These are phyloP conservation scores for Leccinum broughii DNA, from an alignment of 768 basidiomycete genomes.

Conservation along the genomic window DNA sequence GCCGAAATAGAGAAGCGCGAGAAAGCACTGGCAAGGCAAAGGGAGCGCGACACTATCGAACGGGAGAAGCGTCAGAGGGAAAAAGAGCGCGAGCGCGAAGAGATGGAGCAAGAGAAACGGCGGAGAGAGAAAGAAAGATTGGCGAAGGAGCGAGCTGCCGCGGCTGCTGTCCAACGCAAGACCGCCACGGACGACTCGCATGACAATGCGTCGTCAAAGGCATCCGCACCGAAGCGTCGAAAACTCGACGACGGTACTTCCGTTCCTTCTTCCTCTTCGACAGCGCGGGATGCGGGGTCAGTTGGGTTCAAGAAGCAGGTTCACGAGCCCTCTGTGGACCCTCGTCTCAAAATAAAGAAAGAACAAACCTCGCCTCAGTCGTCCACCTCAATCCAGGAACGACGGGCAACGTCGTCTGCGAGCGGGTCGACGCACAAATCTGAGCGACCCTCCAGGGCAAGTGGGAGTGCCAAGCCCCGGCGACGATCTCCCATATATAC, in stretches of 20 bases:
- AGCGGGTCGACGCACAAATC: slow-evolving; percentile 13
- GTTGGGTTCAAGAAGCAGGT: slow-evolving; percentile 37
- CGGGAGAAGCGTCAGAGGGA: slow-evolving; percentile 28
- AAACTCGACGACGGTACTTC: slow-evolving; percentile 40
- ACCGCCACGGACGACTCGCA: slow-evolving; percentile 31
- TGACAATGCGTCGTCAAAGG: slow-evolving; percentile 23
- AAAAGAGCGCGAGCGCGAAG: slow-evolving; percentile 26
- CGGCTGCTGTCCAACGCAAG: slow-evolving; percentile 40
- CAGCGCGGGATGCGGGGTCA: slow-evolving; percentile 28
- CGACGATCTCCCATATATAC: slow-evolving; percentile 66
- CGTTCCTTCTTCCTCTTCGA: slow-evolving; percentile 16
- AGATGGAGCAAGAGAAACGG: slow-evolving; percentile 19
- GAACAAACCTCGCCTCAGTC: slow-evolving; percentile 32
- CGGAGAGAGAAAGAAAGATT: slow-evolving; percentile 27
- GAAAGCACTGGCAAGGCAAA: slow-evolving; percentile 15
- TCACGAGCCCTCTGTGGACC: slow-evolving; percentile 24
- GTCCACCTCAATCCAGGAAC: slow-evolving; percentile 17
- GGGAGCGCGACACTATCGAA: slow-evolving; percentile 24
- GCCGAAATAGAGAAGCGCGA: slow-evolving; percentile 24
- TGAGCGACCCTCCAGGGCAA: slow-evolving; percentile 24
- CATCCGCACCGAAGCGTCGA: slow-evolving; percentile 39
- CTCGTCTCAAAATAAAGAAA: slow-evolving; percentile 39
- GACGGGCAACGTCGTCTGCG: slow-evolving; percentile 3
- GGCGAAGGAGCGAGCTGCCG: slow-evolving; percentile 23
- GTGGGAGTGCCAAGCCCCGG: slow-evolving; percentile 37